Evolutionary conservation across 1,284 basidiomycete species (phyloP).

Genomic region (Phellopilus nigrolimitatus): DNA sequence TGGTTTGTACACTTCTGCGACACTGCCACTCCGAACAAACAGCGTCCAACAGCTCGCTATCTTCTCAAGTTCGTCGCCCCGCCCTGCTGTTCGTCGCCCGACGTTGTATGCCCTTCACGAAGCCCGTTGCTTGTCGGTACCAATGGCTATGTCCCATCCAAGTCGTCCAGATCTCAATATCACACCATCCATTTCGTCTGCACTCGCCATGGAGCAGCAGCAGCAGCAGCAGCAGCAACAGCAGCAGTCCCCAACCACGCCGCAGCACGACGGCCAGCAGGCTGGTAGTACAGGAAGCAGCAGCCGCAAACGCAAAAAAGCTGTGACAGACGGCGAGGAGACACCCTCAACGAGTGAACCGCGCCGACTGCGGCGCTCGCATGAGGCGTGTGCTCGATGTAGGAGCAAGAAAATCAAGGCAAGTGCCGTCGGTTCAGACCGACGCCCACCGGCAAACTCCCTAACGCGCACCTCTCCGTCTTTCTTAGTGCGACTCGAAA

Average conservation of each 20-base stretch:
- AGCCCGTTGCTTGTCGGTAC: not conserved
- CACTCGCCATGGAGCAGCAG: slow-evolving; percentile 56
- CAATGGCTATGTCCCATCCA: slow-evolving; percentile 38
- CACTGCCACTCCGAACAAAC: slow-evolving; percentile 12
- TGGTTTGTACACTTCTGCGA: no score
- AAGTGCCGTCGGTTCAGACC: slow-evolving; percentile 80
- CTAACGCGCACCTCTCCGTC: slow-evolving; percentile 24
- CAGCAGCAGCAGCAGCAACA: slow-evolving; percentile 28
- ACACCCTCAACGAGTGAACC: slow-evolving; percentile 54
- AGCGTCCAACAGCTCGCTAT: slow-evolving; percentile 6
- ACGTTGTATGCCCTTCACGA: no score
- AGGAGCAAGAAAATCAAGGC: slow-evolving; percentile 91
- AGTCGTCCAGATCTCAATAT: slow-evolving; percentile 41
- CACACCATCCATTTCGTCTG: slow-evolving; percentile 47
- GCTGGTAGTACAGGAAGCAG: slow-evolving; percentile 26
- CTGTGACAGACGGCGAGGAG: slow-evolving; percentile 49
- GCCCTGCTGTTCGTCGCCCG: slow-evolving; percentile 2
- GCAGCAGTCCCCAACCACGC: slow-evolving; percentile 29
- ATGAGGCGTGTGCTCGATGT: slow-evolving; percentile 84
- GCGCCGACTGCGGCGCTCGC: slow-evolving; percentile 73
- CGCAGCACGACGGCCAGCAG: slow-evolving; percentile 25
- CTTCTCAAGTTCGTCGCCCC: slow-evolving; percentile 11
- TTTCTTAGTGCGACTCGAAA: slow-evolving; percentile 75
- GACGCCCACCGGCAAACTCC: slow-evolving; percentile 54
- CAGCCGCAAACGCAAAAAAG: slow-evolving; percentile 54